phyloP scores from a whole-genome alignment of 495 filamentous ascomycete genomes.

The Jackrogersella multiformis region DNA sequence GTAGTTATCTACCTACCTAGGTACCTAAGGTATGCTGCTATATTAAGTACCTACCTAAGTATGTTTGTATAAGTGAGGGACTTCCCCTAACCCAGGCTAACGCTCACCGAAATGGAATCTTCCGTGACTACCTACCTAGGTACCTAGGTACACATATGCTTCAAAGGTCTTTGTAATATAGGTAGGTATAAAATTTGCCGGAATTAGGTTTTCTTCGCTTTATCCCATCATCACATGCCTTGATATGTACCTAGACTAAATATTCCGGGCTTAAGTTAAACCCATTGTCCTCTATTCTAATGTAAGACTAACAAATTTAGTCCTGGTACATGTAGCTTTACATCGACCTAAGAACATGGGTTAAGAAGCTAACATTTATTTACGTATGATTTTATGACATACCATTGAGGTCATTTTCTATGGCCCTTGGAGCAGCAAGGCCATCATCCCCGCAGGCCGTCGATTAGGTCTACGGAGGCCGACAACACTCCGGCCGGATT shows the following conservation, averaged over 20 bases:
- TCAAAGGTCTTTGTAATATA: background rate
- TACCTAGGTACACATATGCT: too few species aligned
- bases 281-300: too few species aligned
- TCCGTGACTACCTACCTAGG: background rate
- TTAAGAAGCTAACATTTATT: background rate
- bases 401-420: conserved; percentile 13
- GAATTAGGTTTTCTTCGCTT: background rate
- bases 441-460: conserved; percentile 15
- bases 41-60: too few species aligned
- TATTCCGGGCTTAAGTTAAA: conserved; percentile 11
- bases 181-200: background rate
- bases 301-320: background rate
- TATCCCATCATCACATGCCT: conserved; percentile 9
- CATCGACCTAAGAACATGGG: background rate
- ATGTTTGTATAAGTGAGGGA: background rate
- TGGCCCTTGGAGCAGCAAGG: conserved; percentile 16
- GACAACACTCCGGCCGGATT: background rate
- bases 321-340: background rate
- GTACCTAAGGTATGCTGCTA: too few species aligned
- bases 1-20: too few species aligned
- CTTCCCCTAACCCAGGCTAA: conserved; percentile 9
- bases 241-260: background rate
- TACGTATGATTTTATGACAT: background rate
- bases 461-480: conserved; percentile 28
- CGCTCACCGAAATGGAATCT: conserved; percentile 2